Base-by-base conservation (phyloP, 2,329 filamentous ascomycete species). In the Lachnellula suecica region DNA sequence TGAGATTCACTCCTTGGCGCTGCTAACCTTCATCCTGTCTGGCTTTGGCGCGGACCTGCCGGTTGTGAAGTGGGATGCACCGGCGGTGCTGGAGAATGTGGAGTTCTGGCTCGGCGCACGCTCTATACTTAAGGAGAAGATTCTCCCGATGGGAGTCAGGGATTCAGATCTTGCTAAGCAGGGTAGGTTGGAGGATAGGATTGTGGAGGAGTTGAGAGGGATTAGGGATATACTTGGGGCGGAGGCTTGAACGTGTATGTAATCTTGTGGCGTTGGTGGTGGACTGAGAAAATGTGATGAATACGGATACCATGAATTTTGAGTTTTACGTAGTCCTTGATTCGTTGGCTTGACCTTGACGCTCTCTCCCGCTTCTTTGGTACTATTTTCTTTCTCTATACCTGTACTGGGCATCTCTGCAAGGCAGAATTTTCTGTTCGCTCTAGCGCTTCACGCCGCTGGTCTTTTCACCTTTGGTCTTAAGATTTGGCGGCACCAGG, bases 81-180 rank as follows among this genome's bases (percentile, higher is more conserved):
- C 79, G 1, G 77, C 78, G 2, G 79, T 95, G 43, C 79, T 87
- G 59, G 92, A 96, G 67, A 91, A 94, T 63, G 82, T 95, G 4
- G 90, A 96, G 60, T 89, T 88, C 59, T 90, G 90, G 79, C 73
- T 97, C 31, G 79, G 83, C 24, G 85, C 85, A 48, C 79, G 84
- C 52, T 83, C 83, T 59, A 74, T 86, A 49, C 73, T 97, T 51
- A 79, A 86, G 47, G 85, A 90, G 58, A 79, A 88, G 24, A 81
- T 96, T 44, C 76, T 92, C 46, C 84, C 91, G 0, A 77, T 88
- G 19, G 89, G 83, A 24, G 80, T 86, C 63, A 81, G 86, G 56
- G 91, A 96, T 71, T 75, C 81, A 40, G 85, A 85, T 59, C 85
- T 80, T 72, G 66, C 69, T 11, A 75, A 70, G 54, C 68, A 74